Evolutionary conservation across 768 basidiomycete species (phyloP).

Genomic region (Pisolithus microcarpus): DNA sequence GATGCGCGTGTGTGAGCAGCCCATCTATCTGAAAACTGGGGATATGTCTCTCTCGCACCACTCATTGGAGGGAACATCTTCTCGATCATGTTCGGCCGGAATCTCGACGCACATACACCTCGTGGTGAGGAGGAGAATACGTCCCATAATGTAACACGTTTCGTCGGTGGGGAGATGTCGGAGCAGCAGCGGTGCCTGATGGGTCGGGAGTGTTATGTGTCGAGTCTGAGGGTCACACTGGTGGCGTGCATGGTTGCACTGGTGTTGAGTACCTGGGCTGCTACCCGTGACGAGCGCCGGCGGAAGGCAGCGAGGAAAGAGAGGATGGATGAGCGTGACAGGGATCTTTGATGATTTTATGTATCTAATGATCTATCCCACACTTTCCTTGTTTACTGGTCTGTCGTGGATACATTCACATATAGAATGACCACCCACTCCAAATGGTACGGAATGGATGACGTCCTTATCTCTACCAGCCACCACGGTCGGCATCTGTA

Average conservation of each 20-base stretch:
- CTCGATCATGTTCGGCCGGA: conserved; percentile 72
- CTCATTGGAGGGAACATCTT: conserved; percentile 77
- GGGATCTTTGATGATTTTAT: not conserved
- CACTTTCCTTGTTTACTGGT: too few relatives aligned
- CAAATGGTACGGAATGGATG: too few relatives aligned
- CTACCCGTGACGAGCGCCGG: conserved; percentile 24
- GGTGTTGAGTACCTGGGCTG: conserved; percentile 31
- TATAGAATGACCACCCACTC: too few relatives aligned
- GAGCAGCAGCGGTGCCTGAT: conserved; percentile 45
- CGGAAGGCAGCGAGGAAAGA: not conserved
- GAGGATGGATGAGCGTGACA: not conserved
- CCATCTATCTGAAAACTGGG: conserved; percentile 85
- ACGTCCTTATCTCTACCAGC: too few relatives aligned
- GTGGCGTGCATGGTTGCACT: conserved; percentile 32
- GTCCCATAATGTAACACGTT: not conserved
- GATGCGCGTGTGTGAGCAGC: conserved; percentile 25
- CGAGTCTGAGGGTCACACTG: conserved; percentile 44
- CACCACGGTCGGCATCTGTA: not conserved
- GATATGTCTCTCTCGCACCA: conserved; percentile 69
- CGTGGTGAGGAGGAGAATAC: not conserved
- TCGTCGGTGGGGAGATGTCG: conserved; percentile 14
- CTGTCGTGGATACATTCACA: too few relatives aligned
- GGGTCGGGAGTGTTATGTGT: conserved; percentile 55
- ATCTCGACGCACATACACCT: conserved; percentile 65
- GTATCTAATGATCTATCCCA: too few relatives aligned